A percentile compares a stretch with the other conserved stretches of the same genome.
Evolutionary conservation across 768 basidiomycete genomes (phyloP).

Genomic region (Wakefieldia striispora): DNA sequence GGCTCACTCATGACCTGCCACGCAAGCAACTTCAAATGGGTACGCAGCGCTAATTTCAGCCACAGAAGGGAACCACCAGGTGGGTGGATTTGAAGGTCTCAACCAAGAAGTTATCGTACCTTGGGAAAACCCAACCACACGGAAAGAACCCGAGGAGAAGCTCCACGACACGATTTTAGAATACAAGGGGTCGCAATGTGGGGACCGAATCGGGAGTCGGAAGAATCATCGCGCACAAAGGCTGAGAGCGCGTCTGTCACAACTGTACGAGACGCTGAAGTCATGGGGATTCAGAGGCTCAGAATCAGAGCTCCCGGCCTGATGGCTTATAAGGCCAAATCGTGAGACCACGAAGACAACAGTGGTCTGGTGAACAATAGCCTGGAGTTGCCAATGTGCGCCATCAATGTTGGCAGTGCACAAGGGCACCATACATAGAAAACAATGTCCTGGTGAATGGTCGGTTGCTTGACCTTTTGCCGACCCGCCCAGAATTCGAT

Average conservation of each 20-base stretch:
- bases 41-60: neutral
- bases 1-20: constrained; percentile 2
- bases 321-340: constrained; percentile 1
- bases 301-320: constrained; percentile 3
- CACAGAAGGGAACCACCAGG: neutral
- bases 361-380: neutral
- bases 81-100: neutral
- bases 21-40: no score
- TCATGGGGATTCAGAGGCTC: constrained; percentile 11
- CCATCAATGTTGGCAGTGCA: no score
- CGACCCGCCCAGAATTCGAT: no score
- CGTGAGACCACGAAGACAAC: constrained; percentile 2
- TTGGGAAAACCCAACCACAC: neutral
- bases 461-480: no score
- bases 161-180: constrained; percentile 7
- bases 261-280: neutral
- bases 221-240: neutral
- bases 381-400: no score
- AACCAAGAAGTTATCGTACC: neutral
- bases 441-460: no score
- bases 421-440: no score
- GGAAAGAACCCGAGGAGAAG: constrained; percentile 3
- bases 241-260: neutral
- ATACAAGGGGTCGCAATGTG: constrained; percentile 23
- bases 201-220: neutral